Conservation (phyloP, 148 eudicot genomes). For the Vaccinium corymbosum region DNA sequence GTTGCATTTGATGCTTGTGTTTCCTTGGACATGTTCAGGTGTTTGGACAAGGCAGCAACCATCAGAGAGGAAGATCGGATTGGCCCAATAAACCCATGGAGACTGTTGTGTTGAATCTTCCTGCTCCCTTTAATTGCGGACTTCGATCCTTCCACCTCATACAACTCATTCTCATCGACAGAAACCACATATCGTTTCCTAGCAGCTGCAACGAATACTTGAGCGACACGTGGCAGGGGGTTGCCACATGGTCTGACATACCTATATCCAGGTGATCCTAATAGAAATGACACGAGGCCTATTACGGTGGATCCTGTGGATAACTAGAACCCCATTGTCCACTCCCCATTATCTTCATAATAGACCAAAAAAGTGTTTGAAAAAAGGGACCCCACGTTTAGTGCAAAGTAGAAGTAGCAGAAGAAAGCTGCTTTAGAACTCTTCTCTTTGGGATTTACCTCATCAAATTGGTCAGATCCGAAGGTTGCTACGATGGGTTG, state of each 20-base stretch:
- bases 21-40: conserved; percentile 28
- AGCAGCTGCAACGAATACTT: conserved; percentile 66
- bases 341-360: conserved; percentile 69
- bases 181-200: conserved; percentile 39
- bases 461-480: conserved; percentile 89
- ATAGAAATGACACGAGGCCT: conserved; percentile 45
- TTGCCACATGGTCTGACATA: conserved; percentile 66
- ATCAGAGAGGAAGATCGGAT: conserved; percentile 33
- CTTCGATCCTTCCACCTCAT: conserved; percentile 59
- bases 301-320: conserved; percentile 53
- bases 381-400: conserved; percentile 74
- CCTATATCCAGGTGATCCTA: conserved; percentile 51
- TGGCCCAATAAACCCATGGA: conserved; percentile 57
- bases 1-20: not conserved
- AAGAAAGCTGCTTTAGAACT: conserved; percentile 53
- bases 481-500: conserved; percentile 91
- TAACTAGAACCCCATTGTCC: conserved; percentile 77
- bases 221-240: conserved; percentile 79
- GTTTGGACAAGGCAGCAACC: conserved; percentile 84
- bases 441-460: conserved; percentile 32
- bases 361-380: conserved; percentile 85
- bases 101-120: conserved; percentile 60
- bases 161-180: conserved; percentile 33
- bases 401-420: conserved; percentile 78
- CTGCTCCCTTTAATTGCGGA: conserved; percentile 89